phyloP scores from a whole-genome alignment of 2,329 filamentous ascomycete genomes.

The Sclerotinia glacialis region DNA sequence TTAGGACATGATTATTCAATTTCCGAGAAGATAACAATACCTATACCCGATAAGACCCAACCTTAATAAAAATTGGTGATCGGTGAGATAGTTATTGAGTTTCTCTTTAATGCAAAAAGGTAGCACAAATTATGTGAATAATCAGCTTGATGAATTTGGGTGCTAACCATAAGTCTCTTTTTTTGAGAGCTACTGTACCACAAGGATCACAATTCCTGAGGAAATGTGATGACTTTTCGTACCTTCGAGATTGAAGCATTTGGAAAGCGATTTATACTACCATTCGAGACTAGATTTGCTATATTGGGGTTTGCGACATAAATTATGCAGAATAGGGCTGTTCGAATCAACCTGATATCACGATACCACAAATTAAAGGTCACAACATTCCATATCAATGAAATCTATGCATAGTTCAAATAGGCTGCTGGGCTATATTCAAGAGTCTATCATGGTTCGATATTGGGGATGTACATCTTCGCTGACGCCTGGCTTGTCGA shows the following conservation, averaged over 20 bases:
- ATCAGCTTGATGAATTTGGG: background rate
- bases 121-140: background rate
- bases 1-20: background rate
- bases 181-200: background rate
- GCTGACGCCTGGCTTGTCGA: background rate
- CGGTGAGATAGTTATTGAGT: background rate
- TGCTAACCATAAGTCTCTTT: background rate
- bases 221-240: no score
- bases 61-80: background rate
- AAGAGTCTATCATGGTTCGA: background rate
- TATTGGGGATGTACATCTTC: background rate
- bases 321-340: background rate
- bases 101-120: constrained; percentile 1
- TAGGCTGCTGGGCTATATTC: background rate
- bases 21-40: background rate
- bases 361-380: background rate
- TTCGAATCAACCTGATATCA: background rate
- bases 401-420: background rate
- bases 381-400: background rate
- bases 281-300: background rate
- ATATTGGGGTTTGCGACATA: background rate
- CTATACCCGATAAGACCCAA: background rate
- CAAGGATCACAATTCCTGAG: background rate
- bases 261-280: background rate
- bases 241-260: background rate